Conservation (phyloP, 2,329 filamentous ascomycete species). For the Epichloe gansuensis region DNA sequence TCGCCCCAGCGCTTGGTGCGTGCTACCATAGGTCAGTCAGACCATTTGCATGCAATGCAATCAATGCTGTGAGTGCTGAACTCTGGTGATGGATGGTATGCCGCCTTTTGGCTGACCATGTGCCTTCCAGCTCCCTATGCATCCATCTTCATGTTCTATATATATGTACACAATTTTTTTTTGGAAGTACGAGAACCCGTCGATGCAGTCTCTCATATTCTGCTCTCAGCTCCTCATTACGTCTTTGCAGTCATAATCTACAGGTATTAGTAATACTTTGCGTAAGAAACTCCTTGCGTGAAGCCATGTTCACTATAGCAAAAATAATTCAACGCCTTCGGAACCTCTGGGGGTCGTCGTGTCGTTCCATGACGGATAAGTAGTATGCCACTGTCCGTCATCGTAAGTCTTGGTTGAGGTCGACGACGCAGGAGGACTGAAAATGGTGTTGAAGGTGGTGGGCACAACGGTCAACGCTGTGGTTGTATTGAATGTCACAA, state of each 20-base stretch:
- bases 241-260: background rate
- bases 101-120: background rate
- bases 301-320: no score
- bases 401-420: constrained; percentile 23
- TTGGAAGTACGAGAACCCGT: no score
- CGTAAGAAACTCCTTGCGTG: no score
- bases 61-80: background rate
- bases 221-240: background rate
- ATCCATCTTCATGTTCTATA: background rate
- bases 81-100: background rate
- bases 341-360: constrained; percentile 13
- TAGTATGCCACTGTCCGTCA: constrained; percentile 34
- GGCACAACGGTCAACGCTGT: background rate
- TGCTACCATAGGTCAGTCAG: constrained; percentile 2
- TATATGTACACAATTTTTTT: background rate
- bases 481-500: background rate
- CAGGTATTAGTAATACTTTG: background rate
- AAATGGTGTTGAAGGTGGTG: constrained; percentile 3
- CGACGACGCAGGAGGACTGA: constrained; percentile 5
- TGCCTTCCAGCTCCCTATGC: no score
- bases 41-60: background rate
- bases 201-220: background rate
- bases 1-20: constrained; percentile 11
- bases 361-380: constrained; percentile 32
- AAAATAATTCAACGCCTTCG: background rate